A percentile compares a stretch with the other conserved stretches of the same genome.
Conservation (phyloP, 306 rosid species). For the Cicer pinnatifidum region DNA sequence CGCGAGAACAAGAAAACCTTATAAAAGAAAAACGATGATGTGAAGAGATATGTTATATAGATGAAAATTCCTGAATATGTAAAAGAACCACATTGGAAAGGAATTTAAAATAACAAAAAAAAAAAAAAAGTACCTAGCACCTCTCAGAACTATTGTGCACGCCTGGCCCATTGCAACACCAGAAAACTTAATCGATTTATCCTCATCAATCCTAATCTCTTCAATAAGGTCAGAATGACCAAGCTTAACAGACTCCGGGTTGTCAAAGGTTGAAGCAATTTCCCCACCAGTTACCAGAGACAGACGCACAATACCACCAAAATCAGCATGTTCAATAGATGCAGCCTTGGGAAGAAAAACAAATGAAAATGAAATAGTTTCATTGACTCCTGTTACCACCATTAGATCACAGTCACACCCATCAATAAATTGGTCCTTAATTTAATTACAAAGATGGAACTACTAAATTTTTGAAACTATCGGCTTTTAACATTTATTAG, state of each 20-base stretch:
- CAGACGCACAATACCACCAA: too few relatives aligned
- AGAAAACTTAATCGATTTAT: too few relatives aligned
- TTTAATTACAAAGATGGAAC: constrained; percentile 9
- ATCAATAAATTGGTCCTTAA: constrained; percentile 17
- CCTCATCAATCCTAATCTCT: too few relatives aligned
- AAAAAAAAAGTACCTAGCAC: too few relatives aligned
- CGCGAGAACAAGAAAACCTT: not conserved
- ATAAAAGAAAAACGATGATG: not conserved
- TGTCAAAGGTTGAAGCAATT: too few relatives aligned
- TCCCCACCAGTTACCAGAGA: too few relatives aligned
- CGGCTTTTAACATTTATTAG: not conserved
- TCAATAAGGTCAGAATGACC: too few relatives aligned
- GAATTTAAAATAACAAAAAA: not conserved
- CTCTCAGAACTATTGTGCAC: too few relatives aligned
- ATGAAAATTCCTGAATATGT: constrained; percentile 14
- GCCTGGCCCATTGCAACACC: too few relatives aligned
- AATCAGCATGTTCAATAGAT: not conserved
- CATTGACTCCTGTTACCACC: not conserved
- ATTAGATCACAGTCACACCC: not conserved
- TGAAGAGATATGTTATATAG: constrained; percentile 5
- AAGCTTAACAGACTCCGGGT: too few relatives aligned
- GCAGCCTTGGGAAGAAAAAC: not conserved
- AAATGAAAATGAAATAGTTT: not conserved
- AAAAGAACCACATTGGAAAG: not conserved
- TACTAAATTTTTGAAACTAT: not conserved